Conservation (phyloP, 1,139 yeast species). For the Meyerozyma sp. region DNA sequence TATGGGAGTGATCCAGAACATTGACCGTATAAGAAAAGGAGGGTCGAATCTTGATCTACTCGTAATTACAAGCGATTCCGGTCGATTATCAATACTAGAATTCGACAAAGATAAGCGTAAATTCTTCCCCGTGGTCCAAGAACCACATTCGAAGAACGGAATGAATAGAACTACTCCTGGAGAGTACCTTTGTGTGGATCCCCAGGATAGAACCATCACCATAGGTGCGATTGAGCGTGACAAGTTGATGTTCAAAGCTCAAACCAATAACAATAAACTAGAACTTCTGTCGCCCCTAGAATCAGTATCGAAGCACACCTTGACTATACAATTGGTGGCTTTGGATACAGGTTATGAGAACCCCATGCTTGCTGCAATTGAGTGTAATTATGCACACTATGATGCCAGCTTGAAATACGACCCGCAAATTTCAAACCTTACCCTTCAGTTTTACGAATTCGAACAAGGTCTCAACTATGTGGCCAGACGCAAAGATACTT, state of each 20-base stretch:
- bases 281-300: slow-evolving; percentile 72
- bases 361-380: slow-evolving; percentile 80
- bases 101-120: slow-evolving; percentile 31
- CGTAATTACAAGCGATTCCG: slow-evolving; percentile 78
- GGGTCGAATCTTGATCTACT: slow-evolving; percentile 54
- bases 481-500: slow-evolving; percentile 39
- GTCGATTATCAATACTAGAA: slow-evolving; percentile 57
- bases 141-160: slow-evolving; percentile 73
- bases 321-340: slow-evolving; percentile 55
- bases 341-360: slow-evolving; percentile 76
- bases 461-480: slow-evolving; percentile 84
- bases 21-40: slow-evolving; percentile 46
- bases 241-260: slow-evolving; percentile 54
- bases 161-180: slow-evolving; percentile 75
- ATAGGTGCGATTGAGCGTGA: slow-evolving; percentile 68
- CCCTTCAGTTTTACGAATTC: slow-evolving; percentile 65
- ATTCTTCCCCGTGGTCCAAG: slow-evolving; percentile 52
- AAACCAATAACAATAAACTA: slow-evolving; percentile 34
- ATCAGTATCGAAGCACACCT: slow-evolving; percentile 43
- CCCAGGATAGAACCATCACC: slow-evolving; percentile 66
- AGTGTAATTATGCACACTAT: slow-evolving; percentile 42
- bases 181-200: slow-evolving; percentile 67
- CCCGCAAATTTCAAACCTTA: slow-evolving; percentile 10
- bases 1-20: slow-evolving; percentile 55
- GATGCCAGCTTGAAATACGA: slow-evolving; percentile 15